phyloP scores from a whole-genome alignment of 768 basidiomycete species.

The Suillus fuscotomentosus region DNA sequence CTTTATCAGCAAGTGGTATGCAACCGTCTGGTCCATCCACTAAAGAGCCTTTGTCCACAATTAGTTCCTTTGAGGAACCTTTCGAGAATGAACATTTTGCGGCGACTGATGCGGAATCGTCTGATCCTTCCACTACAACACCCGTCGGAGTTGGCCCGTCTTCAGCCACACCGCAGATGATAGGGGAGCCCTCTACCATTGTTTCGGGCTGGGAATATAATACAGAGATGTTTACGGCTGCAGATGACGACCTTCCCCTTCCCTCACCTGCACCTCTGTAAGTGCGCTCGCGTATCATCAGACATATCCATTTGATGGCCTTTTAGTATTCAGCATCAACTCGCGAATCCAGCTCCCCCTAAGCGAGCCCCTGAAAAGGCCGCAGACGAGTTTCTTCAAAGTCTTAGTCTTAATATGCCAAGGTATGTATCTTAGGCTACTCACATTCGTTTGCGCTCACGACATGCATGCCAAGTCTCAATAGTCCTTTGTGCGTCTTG shows the following conservation, averaged over 20 bases:
- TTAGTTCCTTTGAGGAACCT: not conserved
- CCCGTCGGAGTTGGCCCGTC: not conserved
- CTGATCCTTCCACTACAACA: not conserved
- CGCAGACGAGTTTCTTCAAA: slow-evolving; percentile 26
- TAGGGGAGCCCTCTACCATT: not conserved
- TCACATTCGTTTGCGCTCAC: not conserved
- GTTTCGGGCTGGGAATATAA: not conserved
- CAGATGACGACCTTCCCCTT: not conserved
- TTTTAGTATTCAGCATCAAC: slow-evolving; percentile 4
- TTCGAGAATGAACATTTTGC: not conserved
- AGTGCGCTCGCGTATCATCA: not conserved
- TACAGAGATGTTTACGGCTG: no score
- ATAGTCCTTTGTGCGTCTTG: slow-evolving; percentile 22
- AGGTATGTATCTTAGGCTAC: slow-evolving; percentile 16
- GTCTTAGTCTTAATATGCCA: slow-evolving; percentile 24
- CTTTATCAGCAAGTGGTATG: no score
- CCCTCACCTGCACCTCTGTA: not conserved
- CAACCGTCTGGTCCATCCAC: not conserved
- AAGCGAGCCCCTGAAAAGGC: slow-evolving; percentile 21
- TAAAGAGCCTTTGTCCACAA: slow-evolving; percentile 10
- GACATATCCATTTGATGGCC: not conserved
- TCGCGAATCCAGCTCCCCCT: slow-evolving; percentile 11
- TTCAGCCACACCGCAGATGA: not conserved
- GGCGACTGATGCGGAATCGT: not conserved
- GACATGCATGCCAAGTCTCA: slow-evolving; percentile 17